phyloP scores from a whole-genome alignment of 2,329 filamentous ascomycete species.

The Lachnellula cervina region DNA sequence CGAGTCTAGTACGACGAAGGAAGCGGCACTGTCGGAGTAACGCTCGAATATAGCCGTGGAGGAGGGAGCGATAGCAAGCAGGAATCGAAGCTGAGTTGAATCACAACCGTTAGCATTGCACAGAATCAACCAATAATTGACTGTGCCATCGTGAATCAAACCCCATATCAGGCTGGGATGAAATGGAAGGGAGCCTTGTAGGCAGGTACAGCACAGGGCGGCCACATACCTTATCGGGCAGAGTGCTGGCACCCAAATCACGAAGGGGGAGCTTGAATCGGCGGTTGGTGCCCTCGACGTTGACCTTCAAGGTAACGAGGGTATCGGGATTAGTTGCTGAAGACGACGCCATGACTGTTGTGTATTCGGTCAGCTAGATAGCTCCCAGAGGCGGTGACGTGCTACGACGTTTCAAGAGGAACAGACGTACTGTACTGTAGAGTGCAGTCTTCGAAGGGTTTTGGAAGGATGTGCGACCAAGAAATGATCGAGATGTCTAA shows the following conservation, averaged over 20 bases:
- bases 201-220: constrained; percentile 8
- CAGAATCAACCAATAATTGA: background rate
- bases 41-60: constrained; percentile 72
- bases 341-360: constrained; percentile 29
- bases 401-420: constrained; percentile 15
- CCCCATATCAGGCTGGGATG: background rate
- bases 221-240: constrained; percentile 75
- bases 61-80: constrained; percentile 60
- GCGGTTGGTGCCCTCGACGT: constrained; percentile 67
- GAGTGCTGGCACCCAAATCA: constrained; percentile 68
- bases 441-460: background rate
- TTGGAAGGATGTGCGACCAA: background rate
- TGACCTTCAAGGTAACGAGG: constrained; percentile 79
- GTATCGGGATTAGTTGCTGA: constrained; percentile 52
- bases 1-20: constrained; percentile 74
- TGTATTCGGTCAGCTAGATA: constrained; percentile 21
- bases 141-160: background rate
- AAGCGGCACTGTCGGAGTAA: constrained; percentile 86
- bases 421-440: constrained; percentile 14
- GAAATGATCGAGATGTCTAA: constrained; percentile 2
- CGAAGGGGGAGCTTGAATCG: constrained; percentile 86
- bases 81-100: constrained; percentile 57
- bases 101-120: constrained; percentile 23
- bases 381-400: constrained; percentile 22
- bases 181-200: constrained; percentile 15